Evolutionary conservation across 2,329 filamentous ascomycete species (phyloP).

Genomic region (Paracoccidioides brasiliensis): DNA sequence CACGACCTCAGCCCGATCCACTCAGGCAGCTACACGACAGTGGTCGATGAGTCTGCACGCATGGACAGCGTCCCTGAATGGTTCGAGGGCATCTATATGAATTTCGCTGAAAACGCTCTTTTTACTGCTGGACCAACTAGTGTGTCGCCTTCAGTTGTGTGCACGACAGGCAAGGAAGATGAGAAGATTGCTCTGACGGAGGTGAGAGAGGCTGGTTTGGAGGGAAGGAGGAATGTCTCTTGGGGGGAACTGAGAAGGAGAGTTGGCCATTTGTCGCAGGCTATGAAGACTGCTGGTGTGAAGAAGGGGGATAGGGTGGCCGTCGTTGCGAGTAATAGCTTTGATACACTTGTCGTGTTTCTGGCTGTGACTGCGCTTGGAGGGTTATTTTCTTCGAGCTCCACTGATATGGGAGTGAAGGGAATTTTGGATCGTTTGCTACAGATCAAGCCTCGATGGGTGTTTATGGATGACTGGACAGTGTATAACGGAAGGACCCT

Average conservation of each 20-base stretch:
- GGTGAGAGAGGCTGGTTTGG: constrained; percentile 32
- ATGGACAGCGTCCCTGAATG: constrained; percentile 62
- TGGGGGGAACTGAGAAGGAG: constrained; percentile 53
- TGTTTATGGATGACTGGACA: constrained; percentile 74
- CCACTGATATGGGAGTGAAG: constrained; percentile 71
- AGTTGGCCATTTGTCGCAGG: constrained; percentile 49
- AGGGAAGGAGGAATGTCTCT: constrained; percentile 39
- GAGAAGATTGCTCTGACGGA: constrained; percentile 57
- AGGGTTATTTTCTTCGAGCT: constrained; percentile 60
- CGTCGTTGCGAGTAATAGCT: constrained; percentile 59
- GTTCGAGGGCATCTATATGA: constrained; percentile 63
- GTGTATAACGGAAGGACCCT: constrained; percentile 67
- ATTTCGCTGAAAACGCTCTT: constrained; percentile 70
- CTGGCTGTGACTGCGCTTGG: constrained; percentile 58
- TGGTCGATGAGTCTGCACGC: constrained; percentile 56
- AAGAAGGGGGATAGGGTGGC: constrained; percentile 61
- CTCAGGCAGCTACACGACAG: constrained; percentile 43
- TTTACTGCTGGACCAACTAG: constrained; percentile 37
- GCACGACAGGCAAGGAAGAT: constrained; percentile 55
- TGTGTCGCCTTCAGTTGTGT: constrained; percentile 33
- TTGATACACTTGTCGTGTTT: constrained; percentile 61
- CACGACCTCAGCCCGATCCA: constrained; percentile 48
- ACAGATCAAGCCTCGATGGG: constrained; percentile 61
- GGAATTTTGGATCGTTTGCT: constrained; percentile 61
- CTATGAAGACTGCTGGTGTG: constrained; percentile 54